Base-by-base conservation (phyloP, 257 asterid species). In the Linaria vulgaris region DNA sequence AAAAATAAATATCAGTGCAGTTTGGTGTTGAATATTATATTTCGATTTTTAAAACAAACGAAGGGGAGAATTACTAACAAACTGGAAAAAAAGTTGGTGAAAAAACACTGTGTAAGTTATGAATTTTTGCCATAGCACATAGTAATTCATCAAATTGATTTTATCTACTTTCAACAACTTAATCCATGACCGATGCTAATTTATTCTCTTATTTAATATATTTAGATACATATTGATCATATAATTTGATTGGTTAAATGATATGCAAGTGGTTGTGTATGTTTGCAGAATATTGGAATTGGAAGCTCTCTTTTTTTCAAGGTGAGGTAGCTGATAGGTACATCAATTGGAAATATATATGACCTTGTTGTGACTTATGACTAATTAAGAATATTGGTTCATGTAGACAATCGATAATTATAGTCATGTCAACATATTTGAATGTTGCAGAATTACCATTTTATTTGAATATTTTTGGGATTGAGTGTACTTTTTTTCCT, bases 211-310 rank as follows among this genome's bases (percentile, higher is more conserved):
- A 12, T 2, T 44, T 44, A 12, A 19, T 44, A 3, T 44, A 0
- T 13, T n/a, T 3, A 44, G 13, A 3, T 12, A 44, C 16, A 44
- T 44, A 14, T 2, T 14, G 11, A 44, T n/a, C 13, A 5, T 12
- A 34, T 34, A 4, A 34, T 34, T 34, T 34, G 41, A 34, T 6
- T 34, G 41, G 41, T 34, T 3, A 34, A 34, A 4, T 44, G 19
- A 44, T 15, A 15, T 13, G 7, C 47, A 44, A 12, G 7, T 44
- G 15, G 0, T 44, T 44, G 16, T 44, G 19, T 12, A 44, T 44
- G 49, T 44, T 44, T 44, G 49, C 49, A 44, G 49, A 44, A 12
- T 12, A 44, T n/a, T 44, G 49, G 49, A 44, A 44, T n/a, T 44
- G 49, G 49, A 44, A n/a, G 49, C 49, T 43, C 48, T 44, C 6